Conservation (phyloP, 192 early-diverging fungal genomes). For the Entomortierella parvispora region DNA sequence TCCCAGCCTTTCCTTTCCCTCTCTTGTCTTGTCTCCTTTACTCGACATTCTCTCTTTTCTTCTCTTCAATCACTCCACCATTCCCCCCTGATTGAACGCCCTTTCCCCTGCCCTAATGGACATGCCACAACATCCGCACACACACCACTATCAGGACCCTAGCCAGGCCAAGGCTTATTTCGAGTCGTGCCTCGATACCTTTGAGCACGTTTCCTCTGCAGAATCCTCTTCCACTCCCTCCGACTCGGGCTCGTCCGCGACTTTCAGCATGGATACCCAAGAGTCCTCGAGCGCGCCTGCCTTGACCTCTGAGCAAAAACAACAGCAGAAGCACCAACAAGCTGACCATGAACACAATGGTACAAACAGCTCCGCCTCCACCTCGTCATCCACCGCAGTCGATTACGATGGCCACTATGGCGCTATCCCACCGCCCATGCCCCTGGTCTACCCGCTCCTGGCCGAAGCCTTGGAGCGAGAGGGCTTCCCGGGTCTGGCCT, state of each 20-base stretch:
- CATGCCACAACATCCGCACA: constrained; percentile 32
- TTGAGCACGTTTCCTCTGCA: constrained; percentile 19
- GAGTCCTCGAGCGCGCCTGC: no score
- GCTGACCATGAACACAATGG: constrained; percentile 5
- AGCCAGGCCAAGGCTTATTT: constrained; percentile 39
- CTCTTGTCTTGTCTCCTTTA: constrained; percentile 7
- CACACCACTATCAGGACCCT: constrained; percentile 43
- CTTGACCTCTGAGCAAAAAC: no score
- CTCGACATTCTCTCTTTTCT: constrained; percentile 4
- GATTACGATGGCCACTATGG: constrained; percentile 15
- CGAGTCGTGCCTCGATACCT: constrained; percentile 37
- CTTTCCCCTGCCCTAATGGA: constrained; percentile 24
- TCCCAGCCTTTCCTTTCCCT: not conserved
- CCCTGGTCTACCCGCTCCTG: constrained; percentile 30
- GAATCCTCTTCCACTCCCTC: constrained; percentile 16
- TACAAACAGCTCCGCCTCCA: constrained; percentile 1
- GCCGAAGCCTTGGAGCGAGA: constrained; percentile 40
- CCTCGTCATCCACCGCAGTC: constrained; percentile 26
- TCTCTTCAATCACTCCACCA: constrained; percentile 2
- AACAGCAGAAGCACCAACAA: constrained; percentile 3
- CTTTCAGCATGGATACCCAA: no score
- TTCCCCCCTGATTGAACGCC: constrained; percentile 3
- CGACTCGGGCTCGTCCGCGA: constrained; percentile 16
- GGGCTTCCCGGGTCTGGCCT: constrained; percentile 36
- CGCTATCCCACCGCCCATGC: constrained; percentile 9